Evolutionary conservation across 2,329 filamentous ascomycete genomes (phyloP).

Genomic region (Phoma sp.): DNA sequence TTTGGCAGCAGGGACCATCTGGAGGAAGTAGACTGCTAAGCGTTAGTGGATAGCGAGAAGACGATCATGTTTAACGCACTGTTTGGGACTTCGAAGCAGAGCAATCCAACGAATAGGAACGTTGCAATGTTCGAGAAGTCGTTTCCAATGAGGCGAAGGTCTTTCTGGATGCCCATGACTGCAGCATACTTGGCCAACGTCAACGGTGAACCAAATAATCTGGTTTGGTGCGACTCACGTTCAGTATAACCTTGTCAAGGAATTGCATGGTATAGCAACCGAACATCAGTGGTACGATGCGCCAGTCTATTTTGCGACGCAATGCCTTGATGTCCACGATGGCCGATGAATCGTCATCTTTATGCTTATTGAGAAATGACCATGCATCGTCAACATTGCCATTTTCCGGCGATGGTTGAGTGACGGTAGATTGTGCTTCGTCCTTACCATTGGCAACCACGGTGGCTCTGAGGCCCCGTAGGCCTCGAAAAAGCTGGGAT

Average conservation of each 20-base stretch:
- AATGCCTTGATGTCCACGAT: conserved; percentile 3
- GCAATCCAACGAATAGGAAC: conserved; percentile 47
- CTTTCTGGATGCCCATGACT: conserved; percentile 51
- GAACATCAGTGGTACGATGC: conserved; percentile 49
- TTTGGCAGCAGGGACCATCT: conserved; percentile 61
- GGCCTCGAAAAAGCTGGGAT: background rate
- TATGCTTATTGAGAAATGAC: conserved; percentile 13
- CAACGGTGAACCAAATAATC: background rate
- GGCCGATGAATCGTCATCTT: background rate
- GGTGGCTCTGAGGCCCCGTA: background rate
- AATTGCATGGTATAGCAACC: conserved; percentile 45
- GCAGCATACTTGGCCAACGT: conserved; percentile 41
- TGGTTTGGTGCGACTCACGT: conserved; percentile 12
- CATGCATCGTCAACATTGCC: conserved; percentile 18
- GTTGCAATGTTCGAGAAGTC: conserved; percentile 48
- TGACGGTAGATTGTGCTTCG: background rate
- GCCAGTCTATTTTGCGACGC: conserved; percentile 47
- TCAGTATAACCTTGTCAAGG: conserved; percentile 45
- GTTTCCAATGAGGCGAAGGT: conserved; percentile 42
- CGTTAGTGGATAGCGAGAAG: background rate
- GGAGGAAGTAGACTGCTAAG: conserved; percentile 43
- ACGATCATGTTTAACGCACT: too few relatives aligned
- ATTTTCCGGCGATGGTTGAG: background rate
- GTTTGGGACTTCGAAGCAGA: conserved; percentile 49
- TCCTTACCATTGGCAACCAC: background rate